A percentile compares a stretch with the other conserved stretches of the same genome.
phyloP scores from a whole-genome alignment of 2,329 filamentous ascomycete species.

The Fusarium buxicola region DNA sequence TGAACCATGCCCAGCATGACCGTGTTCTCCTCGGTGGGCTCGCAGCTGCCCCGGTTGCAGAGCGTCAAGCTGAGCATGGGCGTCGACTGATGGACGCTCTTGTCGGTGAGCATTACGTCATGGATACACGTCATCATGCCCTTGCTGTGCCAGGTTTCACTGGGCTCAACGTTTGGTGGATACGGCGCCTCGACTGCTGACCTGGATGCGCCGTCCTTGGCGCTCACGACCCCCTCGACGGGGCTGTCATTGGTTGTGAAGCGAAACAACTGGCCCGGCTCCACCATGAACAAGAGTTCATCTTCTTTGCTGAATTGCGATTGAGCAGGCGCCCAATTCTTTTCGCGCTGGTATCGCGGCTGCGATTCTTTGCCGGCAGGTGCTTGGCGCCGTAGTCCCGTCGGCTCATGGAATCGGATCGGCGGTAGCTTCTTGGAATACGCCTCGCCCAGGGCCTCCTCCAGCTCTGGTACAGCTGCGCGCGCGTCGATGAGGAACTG shows the following conservation, averaged over 20 bases:
- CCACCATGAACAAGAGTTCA: conserved; percentile 35
- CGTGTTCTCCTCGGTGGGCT: conserved; percentile 31
- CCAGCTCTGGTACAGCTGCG: conserved; percentile 34
- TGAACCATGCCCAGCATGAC: conserved; percentile 39
- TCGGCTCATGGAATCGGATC: conserved; percentile 27
- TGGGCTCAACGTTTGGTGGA: conserved; percentile 1
- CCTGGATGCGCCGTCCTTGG: conserved; percentile 14
- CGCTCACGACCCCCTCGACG: conserved; percentile 14
- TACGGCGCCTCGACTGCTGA: conserved; percentile 35
- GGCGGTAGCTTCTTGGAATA: conserved; percentile 13
- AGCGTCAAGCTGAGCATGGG: conserved; percentile 39
- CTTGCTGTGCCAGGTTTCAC: conserved; percentile 30
- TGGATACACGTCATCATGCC: conserved; percentile 29
- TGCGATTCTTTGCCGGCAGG: conserved; percentile 23
- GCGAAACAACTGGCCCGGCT: conserved; percentile 33
- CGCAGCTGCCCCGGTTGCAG: conserved; percentile 34
- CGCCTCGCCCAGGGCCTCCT: conserved; percentile 20
- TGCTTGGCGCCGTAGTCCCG: conserved; percentile 21
- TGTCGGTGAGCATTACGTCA: conserved; percentile 31
- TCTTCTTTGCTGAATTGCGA: conserved; percentile 25
- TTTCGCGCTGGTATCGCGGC: conserved; percentile 35
- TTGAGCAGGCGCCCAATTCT: conserved; percentile 38
- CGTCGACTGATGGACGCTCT: conserved; percentile 37
- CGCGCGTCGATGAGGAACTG: conserved; percentile 37
- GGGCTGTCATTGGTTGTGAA: conserved; percentile 15